These are phyloP conservation scores for Blumeria graminis DNA, from an alignment of 2,329 filamentous ascomycete species.

Conservation along the genomic window DNA sequence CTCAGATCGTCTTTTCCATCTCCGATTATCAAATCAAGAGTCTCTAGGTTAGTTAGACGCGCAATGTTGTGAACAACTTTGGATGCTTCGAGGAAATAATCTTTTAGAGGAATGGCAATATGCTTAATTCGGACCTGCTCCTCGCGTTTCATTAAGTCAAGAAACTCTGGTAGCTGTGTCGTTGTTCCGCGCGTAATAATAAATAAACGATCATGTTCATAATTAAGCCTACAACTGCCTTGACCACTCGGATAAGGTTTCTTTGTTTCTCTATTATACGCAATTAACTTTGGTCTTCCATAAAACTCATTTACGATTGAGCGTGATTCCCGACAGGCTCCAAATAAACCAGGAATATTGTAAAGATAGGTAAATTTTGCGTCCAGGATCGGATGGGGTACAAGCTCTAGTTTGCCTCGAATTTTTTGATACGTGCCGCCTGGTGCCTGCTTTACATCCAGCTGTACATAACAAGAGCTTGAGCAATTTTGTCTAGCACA, in stretches of 20 bases:
- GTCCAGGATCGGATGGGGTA: background rate
- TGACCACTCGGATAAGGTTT: background rate
- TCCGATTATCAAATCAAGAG: background rate
- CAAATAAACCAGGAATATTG: background rate
- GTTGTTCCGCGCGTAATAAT: conserved; percentile 1
- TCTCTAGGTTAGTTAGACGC: background rate
- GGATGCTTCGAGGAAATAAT: background rate
- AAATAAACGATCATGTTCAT: conserved; percentile 4
- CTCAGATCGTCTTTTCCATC: background rate
- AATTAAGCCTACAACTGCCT: conserved; percentile 4
- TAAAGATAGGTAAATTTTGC: background rate
- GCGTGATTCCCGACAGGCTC: background rate
- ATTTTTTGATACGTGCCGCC: background rate
- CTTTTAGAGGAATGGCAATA: conserved; percentile 2
- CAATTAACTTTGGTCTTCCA: background rate
- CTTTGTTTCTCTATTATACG: background rate
- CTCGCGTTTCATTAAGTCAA: background rate
- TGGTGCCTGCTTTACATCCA: background rate
- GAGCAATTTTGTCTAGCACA: background rate
- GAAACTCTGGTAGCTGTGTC: conserved; percentile 1
- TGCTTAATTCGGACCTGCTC: conserved; percentile 2
- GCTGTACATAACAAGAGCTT: background rate
- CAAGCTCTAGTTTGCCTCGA: background rate
- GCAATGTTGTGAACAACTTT: background rate
- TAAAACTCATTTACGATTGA: background rate